Conservation (phyloP, 257 asterid species). For the Ocimum tenuiflorum region DNA sequence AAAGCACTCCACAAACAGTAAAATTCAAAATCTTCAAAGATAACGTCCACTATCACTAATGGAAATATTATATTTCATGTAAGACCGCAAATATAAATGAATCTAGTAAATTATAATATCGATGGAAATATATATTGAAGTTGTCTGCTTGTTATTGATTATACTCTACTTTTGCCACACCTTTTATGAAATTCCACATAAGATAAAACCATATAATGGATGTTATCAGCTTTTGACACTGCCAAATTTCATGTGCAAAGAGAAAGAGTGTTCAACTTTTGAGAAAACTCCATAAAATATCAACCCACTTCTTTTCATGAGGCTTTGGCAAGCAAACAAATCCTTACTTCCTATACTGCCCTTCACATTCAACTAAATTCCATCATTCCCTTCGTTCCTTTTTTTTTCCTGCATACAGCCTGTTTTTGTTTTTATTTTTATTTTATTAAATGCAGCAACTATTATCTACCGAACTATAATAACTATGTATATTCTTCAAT, state of each 20-base stretch:
- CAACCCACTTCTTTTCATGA: neutral
- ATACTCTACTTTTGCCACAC: neutral
- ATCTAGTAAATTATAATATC: too few species aligned
- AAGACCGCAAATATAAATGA: too few species aligned
- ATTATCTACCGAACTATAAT: constrained; percentile 1
- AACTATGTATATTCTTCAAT: neutral
- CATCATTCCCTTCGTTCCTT: neutral
- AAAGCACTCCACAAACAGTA: too few species aligned
- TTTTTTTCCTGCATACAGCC: too few species aligned
- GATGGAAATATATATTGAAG: neutral
- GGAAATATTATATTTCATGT: too few species aligned
- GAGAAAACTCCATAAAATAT: constrained; percentile 7
- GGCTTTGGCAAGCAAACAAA: constrained; percentile 12
- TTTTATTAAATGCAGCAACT: constrained; percentile 11
- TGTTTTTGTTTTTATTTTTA: too few species aligned
- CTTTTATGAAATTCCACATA: neutral
- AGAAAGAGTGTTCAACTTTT: constrained; percentile 21
- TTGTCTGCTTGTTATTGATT: neutral
- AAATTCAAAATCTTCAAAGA: too few species aligned
- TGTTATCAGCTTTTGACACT: constrained; percentile 19
- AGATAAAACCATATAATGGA: neutral
- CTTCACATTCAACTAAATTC: neutral
- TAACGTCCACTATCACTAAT: too few species aligned
- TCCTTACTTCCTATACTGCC: constrained; percentile 7
- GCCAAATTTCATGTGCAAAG: constrained; percentile 24